Evolutionary conservation across 2,329 filamentous ascomycete genomes (phyloP), one percentile per base, ranked within the genome.

Genomic region (Rachicladosporium sp.): DNA sequence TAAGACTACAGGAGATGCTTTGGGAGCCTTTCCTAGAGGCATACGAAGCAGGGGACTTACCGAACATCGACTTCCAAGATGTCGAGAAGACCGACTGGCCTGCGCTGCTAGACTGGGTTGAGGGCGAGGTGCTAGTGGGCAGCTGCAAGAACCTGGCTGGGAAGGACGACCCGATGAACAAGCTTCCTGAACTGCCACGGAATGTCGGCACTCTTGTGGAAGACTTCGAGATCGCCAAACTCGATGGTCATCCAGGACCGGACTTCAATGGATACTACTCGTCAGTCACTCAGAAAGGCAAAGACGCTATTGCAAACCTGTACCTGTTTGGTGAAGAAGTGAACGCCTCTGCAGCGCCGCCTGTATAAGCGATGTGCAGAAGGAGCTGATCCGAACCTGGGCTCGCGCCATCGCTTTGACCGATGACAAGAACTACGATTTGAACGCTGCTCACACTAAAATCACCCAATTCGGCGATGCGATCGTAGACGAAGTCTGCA

Each of bases 11-110:
- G 4, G 63, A 68, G 4, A 71, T 74, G 35, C 84, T 89, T 46
- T 77, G 82, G 49, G 65, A 73, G 10, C 68, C 66, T 6, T 84
- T 83, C 48, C 61, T 85, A 4, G 59, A 67, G 35, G 81, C 81
- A 0, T 85, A 86, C 47, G 72, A 78, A 46, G 67, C 65, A 2
- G 70, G 71, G 6, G 69, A 79, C 44, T 48, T 88, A 1, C 70
- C 76, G 2, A 57, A 66, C 2, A 65, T 88, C 12, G 66, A 85
- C 54, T 82, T 74, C 47, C 68, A 82, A 37, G 62, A 80, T 34
- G 67, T 77, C 0, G 57, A 71, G 31, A 68, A 70, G 2, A 85
- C 84, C 43, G 78, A 88, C 52, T 87, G 83, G 81, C 60, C 65
- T 7, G 59, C 56, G 4, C 58, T 88, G 4, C 70, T 87, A 35